Conservation (phyloP, 1,139 yeast genomes). For the Tardiomyces digboiensis region DNA sequence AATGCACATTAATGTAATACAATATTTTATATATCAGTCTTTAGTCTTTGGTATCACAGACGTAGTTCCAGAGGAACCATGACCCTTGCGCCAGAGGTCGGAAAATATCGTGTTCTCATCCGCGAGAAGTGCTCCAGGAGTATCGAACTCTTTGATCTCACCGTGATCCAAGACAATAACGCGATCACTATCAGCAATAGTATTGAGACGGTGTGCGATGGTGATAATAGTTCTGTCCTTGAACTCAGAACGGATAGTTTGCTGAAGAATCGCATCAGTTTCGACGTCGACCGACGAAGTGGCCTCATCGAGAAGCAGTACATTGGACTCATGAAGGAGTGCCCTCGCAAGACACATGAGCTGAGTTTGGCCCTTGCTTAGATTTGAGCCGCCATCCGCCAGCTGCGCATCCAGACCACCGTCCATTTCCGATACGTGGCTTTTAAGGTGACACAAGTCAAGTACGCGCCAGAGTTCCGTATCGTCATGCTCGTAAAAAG, state of each 20-base stretch:
- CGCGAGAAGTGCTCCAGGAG: slow-evolving; percentile 41
- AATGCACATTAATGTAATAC: too few species aligned
- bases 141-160: slow-evolving; percentile 57
- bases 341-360: slow-evolving; percentile 70
- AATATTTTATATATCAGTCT: not conserved
- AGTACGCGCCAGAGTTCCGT: slow-evolving; percentile 54
- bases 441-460: slow-evolving; percentile 72
- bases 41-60: not conserved
- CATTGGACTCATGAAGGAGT: slow-evolving; percentile 47
- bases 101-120: not conserved
- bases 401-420: slow-evolving; percentile 32
- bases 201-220: slow-evolving; percentile 75
- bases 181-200: slow-evolving; percentile 71
- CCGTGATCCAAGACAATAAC: slow-evolving; percentile 66
- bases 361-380: slow-evolving; percentile 75
- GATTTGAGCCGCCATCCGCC: slow-evolving; percentile 61
- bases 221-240: slow-evolving; percentile 62
- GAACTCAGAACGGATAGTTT: slow-evolving; percentile 59
- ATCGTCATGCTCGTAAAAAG: slow-evolving; percentile 42
- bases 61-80: not conserved
- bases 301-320: slow-evolving; percentile 71
- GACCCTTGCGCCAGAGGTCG: not conserved
- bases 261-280: slow-evolving; percentile 67
- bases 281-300: slow-evolving; percentile 80
- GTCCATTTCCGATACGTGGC: slow-evolving; percentile 34